Conservation (phyloP, 1,284 basidiomycete species). For the Anthracocystis setariae region DNA sequence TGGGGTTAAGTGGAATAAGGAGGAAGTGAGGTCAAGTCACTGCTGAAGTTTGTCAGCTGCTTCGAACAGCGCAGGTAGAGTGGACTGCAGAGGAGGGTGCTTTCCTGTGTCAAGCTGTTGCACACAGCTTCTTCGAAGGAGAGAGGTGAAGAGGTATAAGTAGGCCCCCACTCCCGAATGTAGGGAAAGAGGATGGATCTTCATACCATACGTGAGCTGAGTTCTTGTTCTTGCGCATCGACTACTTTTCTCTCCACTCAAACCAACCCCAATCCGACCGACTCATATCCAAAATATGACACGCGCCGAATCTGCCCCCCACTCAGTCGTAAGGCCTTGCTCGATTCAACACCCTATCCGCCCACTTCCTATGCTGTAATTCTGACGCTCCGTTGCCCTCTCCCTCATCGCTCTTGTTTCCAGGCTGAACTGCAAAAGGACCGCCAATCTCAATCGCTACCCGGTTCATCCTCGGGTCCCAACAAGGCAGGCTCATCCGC, state of each 20-base stretch:
- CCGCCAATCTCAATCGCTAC: slow-evolving; percentile 23
- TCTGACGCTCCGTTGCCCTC: no score
- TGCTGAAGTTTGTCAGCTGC: no score
- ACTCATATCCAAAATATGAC: slow-evolving; percentile 26
- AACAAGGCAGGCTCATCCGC: slow-evolving; percentile 34
- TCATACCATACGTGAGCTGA: no score
- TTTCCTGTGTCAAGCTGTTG: not conserved
- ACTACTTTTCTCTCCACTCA: not conserved
- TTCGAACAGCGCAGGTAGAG: not conserved
- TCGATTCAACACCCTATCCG: not conserved
- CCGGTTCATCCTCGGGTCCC: slow-evolving; percentile 35
- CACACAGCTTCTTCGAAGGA: no score
- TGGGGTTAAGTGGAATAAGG: no score
- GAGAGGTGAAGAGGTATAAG: not conserved
- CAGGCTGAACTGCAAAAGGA: slow-evolving; percentile 36
- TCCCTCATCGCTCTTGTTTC: not conserved
- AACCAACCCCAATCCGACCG: no score
- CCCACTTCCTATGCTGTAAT: not conserved
- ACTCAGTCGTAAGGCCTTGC: slow-evolving; percentile 29
- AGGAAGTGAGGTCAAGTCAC: no score
- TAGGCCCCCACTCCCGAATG: not conserved
- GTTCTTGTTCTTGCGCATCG: not conserved
- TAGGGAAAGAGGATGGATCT: not conserved
- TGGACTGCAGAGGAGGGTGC: no score
- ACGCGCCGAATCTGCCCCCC: slow-evolving; percentile 39